Base-by-base conservation (phyloP, 768 basidiomycete genomes). In the Polyporus arcularius region DNA sequence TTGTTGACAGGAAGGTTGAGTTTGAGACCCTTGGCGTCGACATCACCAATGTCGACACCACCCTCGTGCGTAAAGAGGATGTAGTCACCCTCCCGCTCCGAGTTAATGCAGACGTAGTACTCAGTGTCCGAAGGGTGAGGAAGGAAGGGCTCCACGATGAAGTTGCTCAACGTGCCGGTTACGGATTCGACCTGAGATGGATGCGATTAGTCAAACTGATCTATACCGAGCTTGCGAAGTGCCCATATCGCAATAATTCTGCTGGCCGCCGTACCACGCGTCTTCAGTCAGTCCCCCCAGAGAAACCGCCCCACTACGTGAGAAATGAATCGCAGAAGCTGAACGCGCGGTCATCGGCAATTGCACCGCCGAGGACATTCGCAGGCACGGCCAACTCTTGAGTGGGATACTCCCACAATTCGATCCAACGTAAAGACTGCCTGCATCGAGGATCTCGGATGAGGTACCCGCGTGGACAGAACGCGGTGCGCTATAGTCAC, bases 41-140 rank as follows among this genome's bases (percentile, higher is more conserved):
- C 97, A 76, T 99, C 96, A 64, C 97, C 97, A 65, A 98, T 88
- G 68, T 99, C 97, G 53, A 99, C 94, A 81, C 97, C 97, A 65
- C 97, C 97, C 72, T 98, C 95, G 75, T 97, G 95, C 35, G 95
- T 97, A 85, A 98, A 99, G 73, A 98, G 92, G 74, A 99, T 98
- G 53, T 87, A 83, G 72, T 99, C 97, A 58, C 92, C 94, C 71
- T 96, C 90, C 64, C 97, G 92, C 28, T 84, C 88, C 15, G 96
- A 98, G 77, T 88, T 98, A 78, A 99, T 91, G 79, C 96, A 98
- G 72, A 99, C 91, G 75, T 98, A 99, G 80, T 93, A 98, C 75
- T 98, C 97, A 60, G 94, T 90, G 72, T 94, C 83, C 54, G 92
- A 85, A 2, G 93, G 88, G 72, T 98, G 96, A 50, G 96, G 96